A percentile compares a stretch with the other conserved stretches of the same genome.
These are phyloP conservation scores for Vitis rotundifolia DNA, from an alignment of 164 flowering plant species.

Conservation along the genomic window DNA sequence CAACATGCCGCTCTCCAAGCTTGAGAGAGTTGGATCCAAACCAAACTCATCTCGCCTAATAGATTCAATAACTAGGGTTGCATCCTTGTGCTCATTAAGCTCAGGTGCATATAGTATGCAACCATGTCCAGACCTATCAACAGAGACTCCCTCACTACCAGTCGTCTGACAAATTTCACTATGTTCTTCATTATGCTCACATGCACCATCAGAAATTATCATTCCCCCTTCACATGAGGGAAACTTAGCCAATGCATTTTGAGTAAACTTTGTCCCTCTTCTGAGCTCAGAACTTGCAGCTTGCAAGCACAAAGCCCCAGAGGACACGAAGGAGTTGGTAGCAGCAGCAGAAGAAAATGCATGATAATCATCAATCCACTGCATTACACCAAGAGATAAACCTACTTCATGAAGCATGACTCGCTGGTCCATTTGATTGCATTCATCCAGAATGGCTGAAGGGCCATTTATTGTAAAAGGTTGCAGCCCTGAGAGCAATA, in stretches of 20 bases:
- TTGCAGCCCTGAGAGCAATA: constrained; percentile 67
- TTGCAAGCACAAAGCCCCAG: constrained; percentile 16
- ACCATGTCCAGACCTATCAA: constrained; percentile 13
- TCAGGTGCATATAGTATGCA: constrained; percentile 5
- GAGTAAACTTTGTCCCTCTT: background rate
- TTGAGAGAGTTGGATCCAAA: constrained; percentile 56
- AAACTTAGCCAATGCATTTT: constrained; percentile 6
- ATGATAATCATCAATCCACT: constrained; percentile 81
- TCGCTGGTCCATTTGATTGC: constrained; percentile 54
- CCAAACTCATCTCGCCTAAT: constrained; percentile 97
- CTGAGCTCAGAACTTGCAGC: constrained; percentile 18
- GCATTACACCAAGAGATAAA: constrained; percentile 68
- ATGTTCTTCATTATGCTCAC: constrained; percentile 12
- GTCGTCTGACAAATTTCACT: constrained; percentile 9
- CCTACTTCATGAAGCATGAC: constrained; percentile 94
- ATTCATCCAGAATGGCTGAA: constrained; percentile 56
- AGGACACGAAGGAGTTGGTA: constrained; percentile 15
- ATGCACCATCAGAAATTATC: constrained; percentile 11
- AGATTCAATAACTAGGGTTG: constrained; percentile 60
- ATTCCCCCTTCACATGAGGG: constrained; percentile 15
- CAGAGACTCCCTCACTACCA: constrained; percentile 16
- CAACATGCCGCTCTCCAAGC: constrained; percentile 56
- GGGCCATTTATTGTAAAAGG: constrained; percentile 59
- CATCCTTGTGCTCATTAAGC: constrained; percentile 28
- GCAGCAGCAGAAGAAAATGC: constrained; percentile 33